Base-by-base conservation (phyloP, 805 yeast genomes). In the Myxozyma geophila region DNA sequence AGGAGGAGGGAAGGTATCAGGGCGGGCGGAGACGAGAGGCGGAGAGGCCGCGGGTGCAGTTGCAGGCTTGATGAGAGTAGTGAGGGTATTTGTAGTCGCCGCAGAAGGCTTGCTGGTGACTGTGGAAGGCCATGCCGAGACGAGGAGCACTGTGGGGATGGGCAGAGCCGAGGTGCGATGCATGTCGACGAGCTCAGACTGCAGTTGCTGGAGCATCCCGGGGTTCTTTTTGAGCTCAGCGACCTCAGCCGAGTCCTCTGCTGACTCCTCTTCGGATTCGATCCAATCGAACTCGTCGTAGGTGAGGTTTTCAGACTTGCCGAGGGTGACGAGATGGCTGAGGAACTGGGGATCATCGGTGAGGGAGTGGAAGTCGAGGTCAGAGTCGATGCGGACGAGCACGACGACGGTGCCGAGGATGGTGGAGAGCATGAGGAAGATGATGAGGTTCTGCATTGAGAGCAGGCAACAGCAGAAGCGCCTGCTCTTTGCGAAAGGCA, bases 341-440 rank as follows among this genome's bases (percentile, higher is more conserved):
- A 54, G 33, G 17, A 44, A 43, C 28, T 17, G 19, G 8, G 58
- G 58, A 28, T 54, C 58, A 33, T 54, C 50, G 23, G 28, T 44
- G 33, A 54, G 33, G 33, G 41, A 39, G 43, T 39, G 28, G 50
- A 54, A 44, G 50, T 54, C 58, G 43, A 54, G 49, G 50, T 41
- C 49, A 43, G 43, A 15, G 58, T 54, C 50, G 48, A 54, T 23
- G n/a, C 58, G 58, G 43, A 54, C 8, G 33, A 54, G 58, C 7
- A 44, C 33, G 50, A 44, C 10, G 58, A 44, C 15, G 43, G 50
- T 33, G 41, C 15, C 28, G 10, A 54, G 15, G 33, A 43, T 19
- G 17, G 58, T 19, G 28, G 50, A 19, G 41, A 54, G 58, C 50
- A 54, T 35, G 19, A 54, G 43, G 23, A 43, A 8, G 37, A 17